Conservation (phyloP, 805 yeast species). For the Candida boidinii region DNA sequence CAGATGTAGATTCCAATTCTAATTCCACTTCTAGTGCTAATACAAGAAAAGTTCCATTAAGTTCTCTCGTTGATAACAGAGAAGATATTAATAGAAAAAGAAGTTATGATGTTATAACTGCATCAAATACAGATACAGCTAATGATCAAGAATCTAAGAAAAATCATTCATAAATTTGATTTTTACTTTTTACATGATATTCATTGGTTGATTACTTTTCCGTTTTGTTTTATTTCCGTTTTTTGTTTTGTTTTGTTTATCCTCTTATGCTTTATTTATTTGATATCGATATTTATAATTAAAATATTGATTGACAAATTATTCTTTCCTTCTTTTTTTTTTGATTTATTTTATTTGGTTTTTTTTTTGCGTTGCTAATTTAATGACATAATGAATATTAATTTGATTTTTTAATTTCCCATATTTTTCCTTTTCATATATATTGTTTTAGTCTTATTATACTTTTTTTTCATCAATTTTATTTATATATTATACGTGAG, state of each 20-base stretch:
- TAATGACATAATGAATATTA: background rate
- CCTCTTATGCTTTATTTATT: background rate
- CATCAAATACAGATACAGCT: no score
- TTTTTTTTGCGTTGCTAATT: background rate
- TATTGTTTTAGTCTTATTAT: background rate
- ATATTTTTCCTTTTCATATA: conserved; percentile 1
- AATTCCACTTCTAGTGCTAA: no score
- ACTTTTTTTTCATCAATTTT: background rate
- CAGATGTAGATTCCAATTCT: no score
- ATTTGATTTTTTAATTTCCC: background rate
- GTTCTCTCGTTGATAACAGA: no score
- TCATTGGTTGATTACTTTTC: conserved; percentile 1
- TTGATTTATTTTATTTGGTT: conserved; percentile 1
- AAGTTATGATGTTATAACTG: no score
- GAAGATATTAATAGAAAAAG: no score
- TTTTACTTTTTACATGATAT: conserved; percentile 5
- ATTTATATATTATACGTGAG: no score
- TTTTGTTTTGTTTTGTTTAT: background rate
- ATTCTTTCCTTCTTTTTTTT: background rate
- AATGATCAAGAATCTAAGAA: no score
- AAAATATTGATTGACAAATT: background rate
- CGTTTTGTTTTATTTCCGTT: conserved; percentile 1
- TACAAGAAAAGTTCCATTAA: no score
- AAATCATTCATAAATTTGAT: conserved; percentile 7
- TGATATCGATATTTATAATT: background rate